Evolutionary conservation across 225 moss, liverwort and hornwort species (phyloP), one percentile per base, ranked within the genome.

Genomic region (Polytrichum formosum): DNA sequence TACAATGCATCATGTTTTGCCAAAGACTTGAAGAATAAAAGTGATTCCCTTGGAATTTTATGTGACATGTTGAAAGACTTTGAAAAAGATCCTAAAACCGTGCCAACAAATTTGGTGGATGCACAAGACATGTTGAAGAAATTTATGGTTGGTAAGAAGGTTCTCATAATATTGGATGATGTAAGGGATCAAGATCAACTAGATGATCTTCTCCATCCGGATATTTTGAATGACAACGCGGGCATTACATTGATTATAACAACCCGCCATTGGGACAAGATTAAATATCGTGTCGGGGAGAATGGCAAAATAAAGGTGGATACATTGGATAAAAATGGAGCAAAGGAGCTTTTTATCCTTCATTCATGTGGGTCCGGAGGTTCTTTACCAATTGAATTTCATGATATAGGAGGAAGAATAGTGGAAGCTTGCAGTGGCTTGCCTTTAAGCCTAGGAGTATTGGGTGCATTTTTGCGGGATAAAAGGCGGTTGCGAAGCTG

Each of bases 21-120:
- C 9, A 29, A 2, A 28, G 60, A 70, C 16, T 20, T 70, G n/a
- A 70, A 70, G 33, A 17, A 58, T 56, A 56, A 19, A 4, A 26
- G 26, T 1, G 26, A 26, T 26, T 26, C 26, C 26, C 26, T 26
- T 26, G 26, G 26, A 26, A 26, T 26, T 26, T 26, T 26, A 26
- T 26, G 26, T 26, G 26, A 26, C 26, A 26, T 26, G 26, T 26
- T 26, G 1, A 26, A 26, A 1, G 26, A 26, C 26, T 26, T 26
- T 26, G 19, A 2, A n/a, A 20, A 19, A n/a, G 1, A 6, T 56
- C 0, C 4, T 0, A n/a, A 1, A 18, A 4, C 1, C 0, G 5
- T 29, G 18, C 18, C 56, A 17, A 56, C 5, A 18, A 18, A 19
- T 26, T 26, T 26, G 26, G 26, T 26, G 1, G 55, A 56, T 56